phyloP scores from a whole-genome alignment of 2,329 filamentous ascomycete genomes.

The Pseudopithomyces chartarum region DNA sequence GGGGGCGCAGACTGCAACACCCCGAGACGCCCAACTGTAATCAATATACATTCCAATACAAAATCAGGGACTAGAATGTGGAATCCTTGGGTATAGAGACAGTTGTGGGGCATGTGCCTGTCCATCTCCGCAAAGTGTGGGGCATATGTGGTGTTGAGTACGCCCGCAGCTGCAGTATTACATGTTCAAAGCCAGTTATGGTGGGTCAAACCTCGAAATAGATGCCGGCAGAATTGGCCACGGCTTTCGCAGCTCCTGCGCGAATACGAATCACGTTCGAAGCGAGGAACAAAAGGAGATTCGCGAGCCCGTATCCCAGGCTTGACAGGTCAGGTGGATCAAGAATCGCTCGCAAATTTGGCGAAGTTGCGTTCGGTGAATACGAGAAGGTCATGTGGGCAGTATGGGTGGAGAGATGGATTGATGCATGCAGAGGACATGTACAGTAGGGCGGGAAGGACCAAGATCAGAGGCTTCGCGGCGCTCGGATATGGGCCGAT shows the following conservation, averaged over 20 bases:
- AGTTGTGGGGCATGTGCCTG: slow-evolving; percentile 6
- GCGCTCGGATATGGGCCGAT: slow-evolving; percentile 46
- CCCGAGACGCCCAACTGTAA: not conserved
- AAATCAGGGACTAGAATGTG: not conserved
- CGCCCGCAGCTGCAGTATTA: not conserved
- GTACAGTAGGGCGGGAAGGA: not conserved
- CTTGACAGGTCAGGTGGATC: not conserved
- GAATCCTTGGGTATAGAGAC: not conserved
- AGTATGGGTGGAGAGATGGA: not conserved
- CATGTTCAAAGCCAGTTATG: not conserved
- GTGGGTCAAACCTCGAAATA: slow-evolving; percentile 2
- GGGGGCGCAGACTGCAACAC: not conserved
- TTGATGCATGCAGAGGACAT: not conserved
- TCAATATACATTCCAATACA: slow-evolving; percentile 5
- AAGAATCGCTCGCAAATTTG: not conserved
- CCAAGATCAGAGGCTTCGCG: slow-evolving; percentile 21
- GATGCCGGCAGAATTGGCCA: slow-evolving; percentile 12
- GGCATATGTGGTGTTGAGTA: slow-evolving; percentile 10
- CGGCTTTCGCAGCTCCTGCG: not conserved
- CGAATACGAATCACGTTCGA: not conserved
- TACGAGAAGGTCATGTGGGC: not conserved
- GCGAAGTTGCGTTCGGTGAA: not conserved
- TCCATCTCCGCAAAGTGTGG: slow-evolving; percentile 4
- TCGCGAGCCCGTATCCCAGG: slow-evolving; percentile 1
- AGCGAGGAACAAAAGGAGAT: not conserved